Evolutionary conservation across 1,284 basidiomycete genomes (phyloP).

Genomic region (Leucoagaricus sp.): DNA sequence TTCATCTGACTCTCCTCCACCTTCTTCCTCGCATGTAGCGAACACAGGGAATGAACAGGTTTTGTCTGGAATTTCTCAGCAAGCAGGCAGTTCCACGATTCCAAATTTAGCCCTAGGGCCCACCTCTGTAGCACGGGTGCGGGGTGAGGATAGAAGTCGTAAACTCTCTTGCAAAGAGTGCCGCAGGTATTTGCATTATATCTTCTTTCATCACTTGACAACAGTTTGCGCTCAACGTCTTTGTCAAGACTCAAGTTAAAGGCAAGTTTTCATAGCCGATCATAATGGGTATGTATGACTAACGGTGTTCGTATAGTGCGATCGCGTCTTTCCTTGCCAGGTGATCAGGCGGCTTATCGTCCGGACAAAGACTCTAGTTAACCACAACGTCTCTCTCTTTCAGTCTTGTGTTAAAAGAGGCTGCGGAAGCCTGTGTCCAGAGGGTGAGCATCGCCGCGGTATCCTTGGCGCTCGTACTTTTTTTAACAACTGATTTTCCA

Average conservation of each 20-base stretch:
- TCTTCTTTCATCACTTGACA: not conserved
- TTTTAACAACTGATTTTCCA: slow-evolving; percentile 19
- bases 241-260: slow-evolving; percentile 53
- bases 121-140: slow-evolving; percentile 29
- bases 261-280: slow-evolving; percentile 30
- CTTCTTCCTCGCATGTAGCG: not conserved
- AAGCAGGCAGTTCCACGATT: not conserved
- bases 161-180: slow-evolving; percentile 60
- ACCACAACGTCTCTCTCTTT: too few relatives aligned
- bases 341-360: slow-evolving; percentile 24
- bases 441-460: slow-evolving; percentile 37
- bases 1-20: not conserved
- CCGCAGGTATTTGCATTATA: slow-evolving; percentile 41
- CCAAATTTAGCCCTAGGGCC: slow-evolving; percentile 2
- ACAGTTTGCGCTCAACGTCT: slow-evolving; percentile 2
- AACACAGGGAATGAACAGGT: slow-evolving; percentile 1
- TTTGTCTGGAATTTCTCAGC: slow-evolving; percentile 2
- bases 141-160: slow-evolving; percentile 29
- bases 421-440: slow-evolving; percentile 61
- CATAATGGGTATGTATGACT: slow-evolving; percentile 13
- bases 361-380: not conserved
- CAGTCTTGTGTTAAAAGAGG: slow-evolving; percentile 62
- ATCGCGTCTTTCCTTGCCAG: slow-evolving; percentile 60
- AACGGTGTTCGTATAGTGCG: slow-evolving; percentile 42
- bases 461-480: slow-evolving; percentile 3